Evolutionary conservation across 345 rosid genomes (phyloP).

Genomic region (Brassica incana): DNA sequence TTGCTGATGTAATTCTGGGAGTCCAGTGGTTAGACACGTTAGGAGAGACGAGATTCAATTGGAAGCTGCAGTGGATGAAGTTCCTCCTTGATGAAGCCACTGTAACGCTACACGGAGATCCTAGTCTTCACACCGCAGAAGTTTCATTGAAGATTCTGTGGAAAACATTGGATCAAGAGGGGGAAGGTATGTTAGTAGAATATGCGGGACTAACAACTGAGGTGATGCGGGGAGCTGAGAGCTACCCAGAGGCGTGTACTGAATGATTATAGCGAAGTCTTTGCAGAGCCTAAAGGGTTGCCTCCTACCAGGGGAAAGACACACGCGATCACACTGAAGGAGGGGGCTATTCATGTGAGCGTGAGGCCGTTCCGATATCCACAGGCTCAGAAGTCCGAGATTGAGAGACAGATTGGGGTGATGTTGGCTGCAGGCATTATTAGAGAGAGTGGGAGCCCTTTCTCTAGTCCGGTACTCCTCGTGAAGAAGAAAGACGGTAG

Average conservation of each 20-base stretch:
- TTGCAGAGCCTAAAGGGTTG: neutral
- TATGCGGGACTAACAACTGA: neutral
- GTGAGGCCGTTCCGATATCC: neutral
- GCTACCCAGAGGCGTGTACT: no score
- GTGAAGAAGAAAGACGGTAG: neutral
- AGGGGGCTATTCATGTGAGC: neutral
- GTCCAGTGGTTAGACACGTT: neutral
- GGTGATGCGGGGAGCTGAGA: neutral
- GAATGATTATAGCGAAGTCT: neutral
- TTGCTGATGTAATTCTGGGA: neutral
- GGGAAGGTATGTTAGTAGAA: neutral
- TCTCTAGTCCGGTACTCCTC: neutral
- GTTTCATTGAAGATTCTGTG: neutral
- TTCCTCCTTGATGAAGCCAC: neutral
- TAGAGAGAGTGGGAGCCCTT: neutral
- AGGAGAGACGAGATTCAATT: neutral
- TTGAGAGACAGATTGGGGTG: neutral
- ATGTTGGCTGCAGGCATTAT: neutral
- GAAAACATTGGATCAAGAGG: neutral
- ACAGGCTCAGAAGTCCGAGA: neutral
- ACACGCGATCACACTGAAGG: neutral
- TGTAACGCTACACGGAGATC: neutral
- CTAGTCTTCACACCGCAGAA: neutral
- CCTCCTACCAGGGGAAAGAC: neutral
- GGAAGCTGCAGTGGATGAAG: neutral